phyloP scores from a whole-genome alignment of 2,329 filamentous ascomycete genomes.

The Diplodia sapinea region DNA sequence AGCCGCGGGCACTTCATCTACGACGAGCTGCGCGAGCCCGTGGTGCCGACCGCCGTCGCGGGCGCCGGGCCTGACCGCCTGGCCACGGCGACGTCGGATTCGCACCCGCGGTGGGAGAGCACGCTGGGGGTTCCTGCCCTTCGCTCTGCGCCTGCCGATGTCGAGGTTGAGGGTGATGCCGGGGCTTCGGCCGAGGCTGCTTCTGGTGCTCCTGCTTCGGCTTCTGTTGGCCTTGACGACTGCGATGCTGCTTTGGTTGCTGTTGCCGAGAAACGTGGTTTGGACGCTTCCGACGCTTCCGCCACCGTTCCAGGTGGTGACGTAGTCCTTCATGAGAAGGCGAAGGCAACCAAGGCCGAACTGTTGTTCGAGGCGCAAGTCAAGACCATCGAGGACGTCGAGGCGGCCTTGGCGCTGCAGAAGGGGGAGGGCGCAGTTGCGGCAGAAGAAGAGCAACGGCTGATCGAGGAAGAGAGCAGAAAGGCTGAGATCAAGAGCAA shows the following conservation, averaged over 20 bases:
- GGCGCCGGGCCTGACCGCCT: conserved; percentile 5
- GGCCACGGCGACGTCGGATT: not conserved
- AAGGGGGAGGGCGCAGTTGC: not conserved
- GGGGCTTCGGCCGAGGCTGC: too few species aligned
- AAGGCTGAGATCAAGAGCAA: conserved; percentile 4
- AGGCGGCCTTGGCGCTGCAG: not conserved
- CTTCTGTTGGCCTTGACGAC: too few species aligned
- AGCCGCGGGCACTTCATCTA: conserved; percentile 13
- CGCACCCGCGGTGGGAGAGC: conserved; percentile 2
- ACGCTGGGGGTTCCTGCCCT: not conserved
- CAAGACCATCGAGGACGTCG: not conserved
- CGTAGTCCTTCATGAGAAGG: too few species aligned
- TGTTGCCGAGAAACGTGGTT: too few species aligned
- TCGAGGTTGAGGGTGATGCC: too few species aligned
- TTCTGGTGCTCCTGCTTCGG: too few species aligned
- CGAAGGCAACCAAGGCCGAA: not conserved
- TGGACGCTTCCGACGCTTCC: too few species aligned
- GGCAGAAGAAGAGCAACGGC: not conserved
- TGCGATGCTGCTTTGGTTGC: too few species aligned
- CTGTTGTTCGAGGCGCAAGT: not conserved
- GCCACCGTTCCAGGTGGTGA: too few species aligned
- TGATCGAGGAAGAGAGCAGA: not conserved
- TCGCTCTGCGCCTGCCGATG: too few species aligned
- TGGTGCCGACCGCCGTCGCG: not conserved
- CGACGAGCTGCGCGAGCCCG: conserved; percentile 1